phyloP scores from a whole-genome alignment of 164 flowering plant species.

The Vitis cinerea region DNA sequence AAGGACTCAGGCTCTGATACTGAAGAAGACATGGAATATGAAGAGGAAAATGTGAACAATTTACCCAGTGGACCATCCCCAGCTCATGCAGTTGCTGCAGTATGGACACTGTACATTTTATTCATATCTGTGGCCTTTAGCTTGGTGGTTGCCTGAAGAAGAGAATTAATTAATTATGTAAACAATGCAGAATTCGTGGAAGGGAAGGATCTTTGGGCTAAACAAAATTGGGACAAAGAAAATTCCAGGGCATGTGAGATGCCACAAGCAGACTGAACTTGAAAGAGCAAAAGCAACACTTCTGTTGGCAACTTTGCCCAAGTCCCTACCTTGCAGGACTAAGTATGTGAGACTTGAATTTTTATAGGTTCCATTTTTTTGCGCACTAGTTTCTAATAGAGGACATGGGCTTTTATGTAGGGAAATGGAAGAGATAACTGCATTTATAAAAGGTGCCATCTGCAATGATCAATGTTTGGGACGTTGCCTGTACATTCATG shows the following conservation, averaged over 20 bases:
- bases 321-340: conserved; percentile 80
- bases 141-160: conserved; percentile 3
- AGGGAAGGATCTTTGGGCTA: conserved; percentile 79
- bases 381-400: neutral
- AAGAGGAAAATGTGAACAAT: conserved; percentile 38
- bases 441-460: conserved; percentile 78
- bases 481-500: conserved; percentile 94
- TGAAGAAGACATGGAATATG: conserved; percentile 61
- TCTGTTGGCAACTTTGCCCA: conserved; percentile 77
- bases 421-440: conserved; percentile 90
- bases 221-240: conserved; percentile 80
- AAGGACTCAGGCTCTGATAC: conserved; percentile 51
- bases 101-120: conserved; percentile 23
- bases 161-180: conserved; percentile 1
- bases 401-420: conserved; percentile 32
- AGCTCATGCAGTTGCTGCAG: conserved; percentile 69
- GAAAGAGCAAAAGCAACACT: conserved; percentile 85
- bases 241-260: conserved; percentile 85
- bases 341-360: conserved; percentile 49
- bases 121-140: neutral
- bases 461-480: conserved; percentile 87
- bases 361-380: neutral
- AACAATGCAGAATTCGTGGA: conserved; percentile 61
- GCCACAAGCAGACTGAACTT: conserved; percentile 79
- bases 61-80: conserved; percentile 27